Base-by-base conservation (phyloP, 2,329 filamentous ascomycete genomes). In the Ophiostoma pallidulum region DNA sequence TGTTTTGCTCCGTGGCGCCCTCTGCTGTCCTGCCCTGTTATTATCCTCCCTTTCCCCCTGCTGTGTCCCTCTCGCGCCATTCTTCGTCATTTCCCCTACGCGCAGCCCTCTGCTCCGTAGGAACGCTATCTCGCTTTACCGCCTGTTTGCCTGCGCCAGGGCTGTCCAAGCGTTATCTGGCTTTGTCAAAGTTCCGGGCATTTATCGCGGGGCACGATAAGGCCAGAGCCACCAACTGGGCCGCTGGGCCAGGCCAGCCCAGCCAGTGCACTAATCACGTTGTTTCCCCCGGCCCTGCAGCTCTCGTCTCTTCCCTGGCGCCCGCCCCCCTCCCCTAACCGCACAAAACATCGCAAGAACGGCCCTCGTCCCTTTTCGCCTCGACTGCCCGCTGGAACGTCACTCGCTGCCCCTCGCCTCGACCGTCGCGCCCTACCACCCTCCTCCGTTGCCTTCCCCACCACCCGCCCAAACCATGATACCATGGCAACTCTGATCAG, bases 401-500 rank as follows among this genome's bases (percentile, higher is more conserved):
- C 28, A 8, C 28, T 24, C 33, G n/a, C 8, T 10, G 3, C 35
- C 19, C 26, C 13, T 12, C 22, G 8, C 19, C 14, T 37, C 29
- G 22, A 32, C 18, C 29, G n/a, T 5, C 8, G 8, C 19, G 14
- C 29, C 13, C 14, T 32, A 28, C 31, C 14, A 47, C 49, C 45
- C 8, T 14, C 38, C n/a, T 33, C 12, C 24, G 13, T 26, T 29
- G 10, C n/a, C 22, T 32, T 24, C 20, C 19, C 44, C n/a, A 20
- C 33, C 43, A 24, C 18, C 12, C 20, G 13, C 7, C 20, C 16
- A n/a, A 28, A 51, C 26, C 29, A 51, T 51, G 60, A 69, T 70
- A 73, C 65, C 68, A 82, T 82, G 78, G 78, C 77, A 61, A 72
- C 77, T 66, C 64, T 81, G 66, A 74, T 81, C 58, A 75, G 76